phyloP scores from a whole-genome alignment of 1,139 yeast species.

The Komagataea norvegica region DNA sequence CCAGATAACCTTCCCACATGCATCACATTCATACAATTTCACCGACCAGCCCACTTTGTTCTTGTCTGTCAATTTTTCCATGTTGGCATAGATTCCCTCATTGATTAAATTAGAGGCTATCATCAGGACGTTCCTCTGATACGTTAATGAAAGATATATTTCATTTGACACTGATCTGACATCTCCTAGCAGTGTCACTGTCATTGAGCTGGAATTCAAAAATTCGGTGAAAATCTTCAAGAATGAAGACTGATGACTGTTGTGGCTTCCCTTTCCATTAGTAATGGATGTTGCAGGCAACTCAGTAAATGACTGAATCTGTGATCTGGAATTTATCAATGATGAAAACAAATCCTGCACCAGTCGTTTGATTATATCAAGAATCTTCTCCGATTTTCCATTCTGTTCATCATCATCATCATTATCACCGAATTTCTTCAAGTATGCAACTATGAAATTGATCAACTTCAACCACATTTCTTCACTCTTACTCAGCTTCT shows the following conservation, averaged over 20 bases:
- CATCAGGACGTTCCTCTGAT: conserved; percentile 55
- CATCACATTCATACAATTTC: conserved; percentile 50
- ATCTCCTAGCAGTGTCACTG: conserved; percentile 46
- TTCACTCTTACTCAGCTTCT: conserved; percentile 28
- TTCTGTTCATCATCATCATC: conserved; percentile 19
- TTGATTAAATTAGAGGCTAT: conserved; percentile 52
- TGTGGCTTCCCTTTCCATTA: conserved; percentile 14
- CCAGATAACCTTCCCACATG: conserved; percentile 63
- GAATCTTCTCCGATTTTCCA: conserved; percentile 15
- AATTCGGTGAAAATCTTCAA: conserved; percentile 47
- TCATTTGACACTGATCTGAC: conserved; percentile 60
- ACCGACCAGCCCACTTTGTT: conserved; percentile 59
- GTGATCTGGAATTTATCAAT: conserved; percentile 40
- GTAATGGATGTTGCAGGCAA: conserved; percentile 1
- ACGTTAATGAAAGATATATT: conserved; percentile 58
- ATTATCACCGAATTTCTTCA: conserved; percentile 30
- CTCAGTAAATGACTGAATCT: conserved; percentile 27
- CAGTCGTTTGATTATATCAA: conserved; percentile 38
- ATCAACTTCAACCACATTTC: conserved; percentile 39
- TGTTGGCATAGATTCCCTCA: conserved; percentile 44
- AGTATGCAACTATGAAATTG: conserved; percentile 29
- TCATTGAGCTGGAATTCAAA: conserved; percentile 31
- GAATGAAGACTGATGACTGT: conserved; percentile 34
- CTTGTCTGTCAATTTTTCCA: conserved; percentile 37
- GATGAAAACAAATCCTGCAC: conserved; percentile 49